Conservation (phyloP, 2,329 filamentous ascomycete genomes). For the Metarhizium robertsii region DNA sequence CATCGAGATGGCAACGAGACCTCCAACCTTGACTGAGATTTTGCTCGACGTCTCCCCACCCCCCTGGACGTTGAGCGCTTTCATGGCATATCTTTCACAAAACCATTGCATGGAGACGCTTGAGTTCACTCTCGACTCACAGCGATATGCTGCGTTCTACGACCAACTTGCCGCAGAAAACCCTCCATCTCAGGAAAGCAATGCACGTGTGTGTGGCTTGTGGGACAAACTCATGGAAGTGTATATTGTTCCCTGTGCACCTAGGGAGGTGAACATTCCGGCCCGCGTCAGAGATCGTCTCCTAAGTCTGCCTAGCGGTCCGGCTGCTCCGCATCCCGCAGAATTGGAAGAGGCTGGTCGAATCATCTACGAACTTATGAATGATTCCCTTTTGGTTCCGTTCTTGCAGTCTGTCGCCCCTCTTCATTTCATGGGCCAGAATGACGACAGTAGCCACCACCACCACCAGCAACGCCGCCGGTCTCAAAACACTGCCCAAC, state of each 20-base stretch:
- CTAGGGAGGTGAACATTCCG: slow-evolving; percentile 84
- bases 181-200: slow-evolving; percentile 31
- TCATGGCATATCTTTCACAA: slow-evolving; percentile 93
- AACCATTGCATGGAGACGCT: slow-evolving; percentile 96
- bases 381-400: slow-evolving; percentile 86
- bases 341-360: slow-evolving; percentile 72
- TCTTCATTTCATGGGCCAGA: slow-evolving; percentile 22
- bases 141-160: slow-evolving; percentile 63
- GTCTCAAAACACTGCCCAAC: slow-evolving; percentile 1
- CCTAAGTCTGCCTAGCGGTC: slow-evolving; percentile 44
- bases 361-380: slow-evolving; percentile 94
- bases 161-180: slow-evolving; percentile 30
- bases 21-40: slow-evolving; percentile 76
- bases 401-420: slow-evolving; percentile 65
- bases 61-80: slow-evolving; percentile 84
- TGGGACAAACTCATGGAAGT: slow-evolving; percentile 86
- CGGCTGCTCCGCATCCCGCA: slow-evolving; percentile 61
- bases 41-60: slow-evolving; percentile 76
- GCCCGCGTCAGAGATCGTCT: slow-evolving; percentile 76
- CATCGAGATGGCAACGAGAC: slow-evolving; percentile 23
- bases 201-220: slow-evolving; percentile 63
- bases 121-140: slow-evolving; percentile 92
- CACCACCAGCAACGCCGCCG: slow-evolving; percentile 12
- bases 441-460: slow-evolving; percentile 29
- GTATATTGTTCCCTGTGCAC: slow-evolving; percentile 79